phyloP scores from a whole-genome alignment of 2,329 filamentous ascomycete species.

The Alternaria ethzedia region DNA sequence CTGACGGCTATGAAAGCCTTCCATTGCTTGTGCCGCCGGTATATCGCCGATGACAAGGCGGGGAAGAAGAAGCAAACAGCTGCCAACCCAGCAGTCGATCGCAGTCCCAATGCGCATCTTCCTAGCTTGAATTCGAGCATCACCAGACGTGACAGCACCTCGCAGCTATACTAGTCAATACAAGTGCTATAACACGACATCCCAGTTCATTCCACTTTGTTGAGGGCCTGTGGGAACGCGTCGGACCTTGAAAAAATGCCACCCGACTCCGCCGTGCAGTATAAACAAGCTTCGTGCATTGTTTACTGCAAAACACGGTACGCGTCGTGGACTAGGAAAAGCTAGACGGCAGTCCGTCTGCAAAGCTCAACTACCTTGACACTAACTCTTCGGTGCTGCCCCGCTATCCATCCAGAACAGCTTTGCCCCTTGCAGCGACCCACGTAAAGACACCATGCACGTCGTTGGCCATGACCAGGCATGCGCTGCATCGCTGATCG shows the following conservation, averaged over 20 bases:
- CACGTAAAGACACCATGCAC: constrained; percentile 6
- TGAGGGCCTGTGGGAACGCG: background rate
- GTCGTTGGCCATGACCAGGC: background rate
- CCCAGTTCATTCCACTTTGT: background rate
- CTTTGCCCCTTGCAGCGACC: constrained; percentile 35
- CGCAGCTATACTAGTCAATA: background rate
- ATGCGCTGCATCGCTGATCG: constrained; percentile 16
- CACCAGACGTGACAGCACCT: background rate
- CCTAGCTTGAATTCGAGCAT: background rate
- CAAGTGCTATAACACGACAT: background rate
- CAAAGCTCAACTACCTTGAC: background rate
- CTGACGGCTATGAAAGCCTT: background rate
- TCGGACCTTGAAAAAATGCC: background rate
- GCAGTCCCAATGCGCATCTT: background rate
- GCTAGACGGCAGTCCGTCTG: constrained; percentile 3
- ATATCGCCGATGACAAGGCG: constrained; percentile 1
- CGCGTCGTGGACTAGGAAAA: constrained; percentile 2
- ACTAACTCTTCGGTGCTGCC: constrained; percentile 7
- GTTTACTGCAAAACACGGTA: background rate
- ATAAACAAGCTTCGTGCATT: background rate
- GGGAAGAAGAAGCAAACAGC: constrained; percentile 4
- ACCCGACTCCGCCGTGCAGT: background rate
- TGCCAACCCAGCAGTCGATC: background rate
- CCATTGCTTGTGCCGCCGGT: constrained; percentile 8
- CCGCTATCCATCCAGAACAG: constrained; percentile 14